Base-by-base conservation (phyloP, 306 rosid species). In the Pterocarpus macrocarpus region DNA sequence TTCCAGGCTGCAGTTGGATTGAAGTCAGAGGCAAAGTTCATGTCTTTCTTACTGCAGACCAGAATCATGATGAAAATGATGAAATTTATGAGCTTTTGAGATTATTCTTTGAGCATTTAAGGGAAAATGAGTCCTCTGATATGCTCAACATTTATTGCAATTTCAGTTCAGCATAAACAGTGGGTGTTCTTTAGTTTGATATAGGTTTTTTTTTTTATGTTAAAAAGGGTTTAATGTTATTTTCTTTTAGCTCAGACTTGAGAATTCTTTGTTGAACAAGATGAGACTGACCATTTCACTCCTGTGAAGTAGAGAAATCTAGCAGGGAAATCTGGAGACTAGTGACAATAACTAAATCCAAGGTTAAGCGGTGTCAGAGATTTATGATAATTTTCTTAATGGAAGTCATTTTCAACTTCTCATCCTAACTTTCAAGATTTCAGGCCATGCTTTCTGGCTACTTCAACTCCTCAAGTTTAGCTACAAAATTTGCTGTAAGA, bases 1-100 rank as follows among this genome's bases (percentile, higher is more conserved):
- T 92, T 82, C 97, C 97, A 5, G 98, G 98, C 44, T 85, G 97
- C 80, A 92, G 98, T 83, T 95, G 97, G 97, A 89, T 95, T 78
- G 97, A 95, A 89, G 83, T 89, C 34, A 84, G 77, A 77, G 90
- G 86, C 86, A 83, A 86, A 76, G 88, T 88, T 81, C 88, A 87
- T 65, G 87, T 87, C 34, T 95, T 92, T 87, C 89, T 89, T 62
- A 90, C 71, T 33, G 86, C 90, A 33, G 94, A 95, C 52, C 64
- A 76, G 58, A 88, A 49, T 71, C 92, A 95, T 87, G 43, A n/a
- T 8, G 89, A 84, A 73, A 84, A 69, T 61, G 82, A 86, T 66
- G 89, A 91, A 76, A 90, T 88, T 61, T 88, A 85, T 73, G 50
- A 13, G 17, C 73, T 89, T 7, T 55, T 92, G 76, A 69, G 84